Evolutionary conservation across 176 grass and related monocot species (phyloP).

Genomic region (Poa pratensis): DNA sequence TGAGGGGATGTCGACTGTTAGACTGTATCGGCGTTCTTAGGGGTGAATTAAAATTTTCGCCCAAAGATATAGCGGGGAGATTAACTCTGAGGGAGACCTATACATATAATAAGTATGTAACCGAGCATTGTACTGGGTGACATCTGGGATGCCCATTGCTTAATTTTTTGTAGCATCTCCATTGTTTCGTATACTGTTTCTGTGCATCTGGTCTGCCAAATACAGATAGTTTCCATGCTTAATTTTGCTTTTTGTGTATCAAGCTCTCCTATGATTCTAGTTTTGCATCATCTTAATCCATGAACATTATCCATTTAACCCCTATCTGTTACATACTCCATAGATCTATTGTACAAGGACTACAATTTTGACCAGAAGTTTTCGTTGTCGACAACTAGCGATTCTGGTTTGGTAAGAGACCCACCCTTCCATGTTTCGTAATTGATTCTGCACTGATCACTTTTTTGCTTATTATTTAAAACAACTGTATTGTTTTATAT

Average conservation of each 20-base stretch:
- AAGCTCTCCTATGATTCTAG: background rate
- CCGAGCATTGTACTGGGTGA: background rate
- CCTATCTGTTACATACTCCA: slow-evolving; percentile 6
- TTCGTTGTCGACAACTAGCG: slow-evolving; percentile 51
- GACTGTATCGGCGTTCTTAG: background rate
- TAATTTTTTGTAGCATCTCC: background rate
- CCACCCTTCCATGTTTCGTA: background rate
- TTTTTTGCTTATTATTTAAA: slow-evolving; percentile 16
- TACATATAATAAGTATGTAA: background rate
- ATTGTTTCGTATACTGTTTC: background rate
- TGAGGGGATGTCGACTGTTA: background rate
- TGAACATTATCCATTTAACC: background rate
- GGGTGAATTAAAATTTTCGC: too few relatives aligned
- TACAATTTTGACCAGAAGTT: slow-evolving; percentile 93
- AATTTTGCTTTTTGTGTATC: background rate
- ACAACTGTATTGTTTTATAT: background rate
- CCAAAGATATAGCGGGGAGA: slow-evolving; percentile 5
- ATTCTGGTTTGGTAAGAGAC: slow-evolving; percentile 63
- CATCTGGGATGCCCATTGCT: background rate
- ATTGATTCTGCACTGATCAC: background rate
- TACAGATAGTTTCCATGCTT: background rate
- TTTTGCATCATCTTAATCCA: background rate
- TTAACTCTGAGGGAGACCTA: background rate
- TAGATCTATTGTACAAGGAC: slow-evolving; percentile 89
- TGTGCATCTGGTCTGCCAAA: background rate